A percentile compares a stretch with the other conserved stretches of the same genome.
phyloP scores from a whole-genome alignment of 805 yeast species.

The Kluyveromyces nonfermentans region DNA sequence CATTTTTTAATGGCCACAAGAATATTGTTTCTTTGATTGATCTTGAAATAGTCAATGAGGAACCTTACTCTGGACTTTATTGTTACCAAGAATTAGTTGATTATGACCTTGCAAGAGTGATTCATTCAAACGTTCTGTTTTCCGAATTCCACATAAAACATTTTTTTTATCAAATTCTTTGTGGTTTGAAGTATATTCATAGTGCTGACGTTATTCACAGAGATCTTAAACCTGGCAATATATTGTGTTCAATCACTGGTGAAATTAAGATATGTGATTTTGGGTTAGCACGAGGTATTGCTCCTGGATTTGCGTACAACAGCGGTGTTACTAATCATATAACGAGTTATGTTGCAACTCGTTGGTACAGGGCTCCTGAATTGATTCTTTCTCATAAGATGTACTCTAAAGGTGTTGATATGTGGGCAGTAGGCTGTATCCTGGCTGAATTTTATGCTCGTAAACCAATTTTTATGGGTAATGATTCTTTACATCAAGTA shows the following conservation, averaged over 20 bases:
- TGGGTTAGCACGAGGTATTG: conserved; percentile 80
- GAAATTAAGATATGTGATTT: conserved; percentile 82
- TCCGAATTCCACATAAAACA: conserved; percentile 76
- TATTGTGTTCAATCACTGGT: conserved; percentile 68
- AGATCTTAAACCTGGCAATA: conserved; percentile 87
- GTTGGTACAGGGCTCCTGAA: conserved; percentile 97
- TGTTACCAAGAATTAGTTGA: conserved; percentile 83
- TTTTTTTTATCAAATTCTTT: conserved; percentile 69
- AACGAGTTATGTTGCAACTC: conserved; percentile 83
- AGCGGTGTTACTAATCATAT: conserved; percentile 37
- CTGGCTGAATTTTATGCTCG: conserved; percentile 77
- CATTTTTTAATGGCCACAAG: conserved; percentile 75
- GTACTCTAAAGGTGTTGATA: conserved; percentile 66
- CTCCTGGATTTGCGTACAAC: conserved; percentile 23
- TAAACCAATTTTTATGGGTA: conserved; percentile 71
- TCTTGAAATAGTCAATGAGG: conserved; percentile 53
- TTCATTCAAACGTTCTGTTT: conserved; percentile 65
- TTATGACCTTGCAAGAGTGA: conserved; percentile 72
- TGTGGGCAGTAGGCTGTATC: conserved; percentile 94
- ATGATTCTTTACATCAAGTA: conserved; percentile 61
- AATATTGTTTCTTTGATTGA: conserved; percentile 71
- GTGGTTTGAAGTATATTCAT: conserved; percentile 84
- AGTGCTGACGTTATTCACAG: conserved; percentile 89
- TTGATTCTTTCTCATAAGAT: conserved; percentile 50
- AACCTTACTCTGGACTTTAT: conserved; percentile 78